Conservation (phyloP, 805 yeast genomes). For the Wickerhamomyces xylosicus region DNA sequence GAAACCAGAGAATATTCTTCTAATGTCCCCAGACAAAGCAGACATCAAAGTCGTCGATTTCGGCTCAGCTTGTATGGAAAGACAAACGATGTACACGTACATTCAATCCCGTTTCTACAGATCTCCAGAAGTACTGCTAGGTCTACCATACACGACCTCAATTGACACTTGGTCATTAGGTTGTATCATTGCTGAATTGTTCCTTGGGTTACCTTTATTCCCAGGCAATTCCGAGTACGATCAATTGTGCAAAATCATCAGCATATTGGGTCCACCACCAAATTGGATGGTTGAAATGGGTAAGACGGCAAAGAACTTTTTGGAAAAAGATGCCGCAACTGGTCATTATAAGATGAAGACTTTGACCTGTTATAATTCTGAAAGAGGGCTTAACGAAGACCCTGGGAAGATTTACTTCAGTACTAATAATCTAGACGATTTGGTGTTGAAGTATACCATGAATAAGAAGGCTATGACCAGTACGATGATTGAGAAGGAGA, state of each 20-base stretch:
- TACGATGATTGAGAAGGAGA: conserved; percentile 51
- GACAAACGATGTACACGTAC: conserved; percentile 82
- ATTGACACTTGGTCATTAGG: conserved; percentile 98
- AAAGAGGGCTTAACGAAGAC: conserved; percentile 50
- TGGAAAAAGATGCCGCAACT: conserved; percentile 19
- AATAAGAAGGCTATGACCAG: conserved; percentile 45
- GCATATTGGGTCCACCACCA: conserved; percentile 82
- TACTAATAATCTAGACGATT: conserved; percentile 53
- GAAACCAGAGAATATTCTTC: conserved; percentile 89
- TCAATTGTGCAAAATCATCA: conserved; percentile 73
- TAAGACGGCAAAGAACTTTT: conserved; percentile 61
- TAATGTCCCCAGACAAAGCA: conserved; percentile 56
- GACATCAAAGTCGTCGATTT: conserved; percentile 90
- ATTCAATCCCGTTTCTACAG: conserved; percentile 90
- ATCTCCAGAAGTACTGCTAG: conserved; percentile 89
- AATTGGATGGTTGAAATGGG: conserved; percentile 97
- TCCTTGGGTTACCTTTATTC: conserved; percentile 83
- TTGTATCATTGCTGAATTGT: conserved; percentile 83
- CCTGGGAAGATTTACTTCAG: conserved; percentile 82
- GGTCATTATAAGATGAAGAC: conserved; percentile 19
- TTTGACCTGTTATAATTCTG: conserved; percentile 37
- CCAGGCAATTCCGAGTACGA: conserved; percentile 94
- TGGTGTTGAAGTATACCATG: conserved; percentile 65
- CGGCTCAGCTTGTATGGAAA: conserved; percentile 90
- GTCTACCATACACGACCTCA: conserved; percentile 84